Base-by-base conservation (phyloP, 2,329 filamentous ascomycete genomes). In the Xylariaceae sp. region DNA sequence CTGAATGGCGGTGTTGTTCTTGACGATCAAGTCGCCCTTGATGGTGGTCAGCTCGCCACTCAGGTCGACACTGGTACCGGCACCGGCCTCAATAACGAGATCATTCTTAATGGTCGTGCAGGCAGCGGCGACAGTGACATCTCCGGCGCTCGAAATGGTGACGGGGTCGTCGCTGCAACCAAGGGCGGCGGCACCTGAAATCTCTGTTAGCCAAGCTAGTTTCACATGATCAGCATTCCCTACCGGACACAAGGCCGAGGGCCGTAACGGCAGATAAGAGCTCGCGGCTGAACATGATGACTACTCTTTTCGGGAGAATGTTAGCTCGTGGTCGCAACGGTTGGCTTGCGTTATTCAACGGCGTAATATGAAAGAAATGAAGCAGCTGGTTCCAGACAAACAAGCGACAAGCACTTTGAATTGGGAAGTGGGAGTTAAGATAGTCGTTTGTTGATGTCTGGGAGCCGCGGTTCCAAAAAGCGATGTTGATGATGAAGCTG, bases 31-130 rank as follows among this genome's bases (percentile, higher is more conserved):
- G 65, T 79, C 74, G 58, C 83, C 83, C 47, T 73, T 73, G 64
- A 88, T 78, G 31, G 55, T 40, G 56, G 75, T 62, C 65, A 81
- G 64, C 42, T 82, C 72, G 46, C 86, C 84, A 63, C 81, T 74
- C 59, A 97, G 71, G 49, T 75, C 71, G 60, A 96, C 78, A 56
- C 71, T 69, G 43, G 80, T 81, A 47, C 77, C 72, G 38, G 84
- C 78, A 47, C 70, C 67, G 36, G 76, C 75, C 56, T 77, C 78
- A 59, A 96, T 79, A 57, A 82, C 78, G 56, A 96, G 76, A 68
- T 81, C 79, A 65, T 88, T 90, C 47, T 81, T 73, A 67, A 89
- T 79, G 50, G 81, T 87, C n/a, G 73, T 68, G 81, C 92, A 96
- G 58, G 68, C 65, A 48, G 79, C 70, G 54, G 93, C 74, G 45